phyloP scores from a whole-genome alignment of 768 basidiomycete species.

The Boletus vinaceobasis region DNA sequence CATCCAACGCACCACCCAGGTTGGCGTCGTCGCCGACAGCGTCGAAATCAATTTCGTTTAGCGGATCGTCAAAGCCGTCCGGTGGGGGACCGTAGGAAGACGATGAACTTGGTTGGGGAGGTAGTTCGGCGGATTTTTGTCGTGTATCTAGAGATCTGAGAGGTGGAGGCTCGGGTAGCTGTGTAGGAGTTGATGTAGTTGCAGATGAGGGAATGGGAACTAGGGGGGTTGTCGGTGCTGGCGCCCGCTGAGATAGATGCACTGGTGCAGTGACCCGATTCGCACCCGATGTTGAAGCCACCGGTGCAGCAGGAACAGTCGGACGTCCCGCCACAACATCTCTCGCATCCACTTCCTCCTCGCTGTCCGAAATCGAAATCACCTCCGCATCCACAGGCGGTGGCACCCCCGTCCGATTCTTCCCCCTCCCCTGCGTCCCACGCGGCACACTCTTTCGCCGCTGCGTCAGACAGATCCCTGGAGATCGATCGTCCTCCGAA shows the following conservation, averaged over 20 bases:
- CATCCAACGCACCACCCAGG: not conserved
- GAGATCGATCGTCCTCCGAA: conserved; percentile 13
- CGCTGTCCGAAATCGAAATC: conserved; percentile 30
- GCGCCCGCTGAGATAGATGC: not conserved
- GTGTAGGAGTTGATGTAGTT: not conserved
- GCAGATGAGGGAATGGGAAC: not conserved
- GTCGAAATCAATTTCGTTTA: conserved; percentile 12
- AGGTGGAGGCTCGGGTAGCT: not conserved
- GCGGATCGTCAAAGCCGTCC: conserved; percentile 15
- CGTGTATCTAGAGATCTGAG: not conserved
- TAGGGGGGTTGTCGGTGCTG: not conserved
- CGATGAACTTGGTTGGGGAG: not conserved
- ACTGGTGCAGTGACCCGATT: not conserved
- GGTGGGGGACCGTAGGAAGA: conserved; percentile 3
- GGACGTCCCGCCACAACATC: not conserved
- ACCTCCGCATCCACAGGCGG: conserved; percentile 21
- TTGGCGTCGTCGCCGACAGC: not conserved
- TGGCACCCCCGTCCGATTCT: not conserved
- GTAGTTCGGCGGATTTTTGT: not conserved
- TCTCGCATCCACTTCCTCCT: conserved; percentile 5
- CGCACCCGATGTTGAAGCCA: not conserved
- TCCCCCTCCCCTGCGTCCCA: not conserved
- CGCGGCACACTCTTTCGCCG: not conserved
- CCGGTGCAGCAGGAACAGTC: not conserved
- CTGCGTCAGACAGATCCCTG: not conserved